Percentiles rank a stretch among this genome's conserved stretches.
Conservation (phyloP, 163 green algal species). For the Scenedesmus sp. region DNA sequence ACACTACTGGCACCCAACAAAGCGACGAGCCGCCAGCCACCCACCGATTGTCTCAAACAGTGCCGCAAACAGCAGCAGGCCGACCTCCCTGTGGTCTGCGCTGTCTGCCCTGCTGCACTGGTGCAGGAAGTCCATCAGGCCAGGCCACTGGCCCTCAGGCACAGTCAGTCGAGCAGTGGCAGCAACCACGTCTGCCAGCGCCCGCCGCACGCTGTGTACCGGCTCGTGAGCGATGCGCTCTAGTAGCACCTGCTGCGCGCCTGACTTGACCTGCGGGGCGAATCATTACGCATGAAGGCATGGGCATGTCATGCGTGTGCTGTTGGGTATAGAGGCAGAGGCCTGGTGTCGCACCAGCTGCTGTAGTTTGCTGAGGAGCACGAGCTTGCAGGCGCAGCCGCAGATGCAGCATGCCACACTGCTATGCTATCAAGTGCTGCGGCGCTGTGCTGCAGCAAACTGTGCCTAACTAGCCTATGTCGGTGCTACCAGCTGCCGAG, state of each 20-base stretch:
- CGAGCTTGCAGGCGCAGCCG: too few species aligned
- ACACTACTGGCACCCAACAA: not conserved
- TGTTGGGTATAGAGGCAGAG: too few species aligned
- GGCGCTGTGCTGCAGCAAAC: too few species aligned
- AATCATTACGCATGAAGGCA: not conserved
- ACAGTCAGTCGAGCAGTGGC: conserved; percentile 72
- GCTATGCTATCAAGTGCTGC: too few species aligned
- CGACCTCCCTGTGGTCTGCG: conserved; percentile 76
- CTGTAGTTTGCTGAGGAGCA: too few species aligned
- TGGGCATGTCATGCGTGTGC: too few species aligned
- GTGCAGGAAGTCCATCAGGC: conserved; percentile 76
- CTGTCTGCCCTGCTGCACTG: conserved; percentile 63
- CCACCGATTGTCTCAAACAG: conserved; percentile 79
- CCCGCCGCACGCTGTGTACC: conserved; percentile 62
- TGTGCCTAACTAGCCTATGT: too few species aligned
- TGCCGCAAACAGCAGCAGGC: conserved; percentile 74
- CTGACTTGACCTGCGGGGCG: conserved; percentile 50
- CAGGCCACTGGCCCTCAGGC: conserved; percentile 65
- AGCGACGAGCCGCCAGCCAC: not conserved
- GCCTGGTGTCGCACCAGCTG: too few species aligned
- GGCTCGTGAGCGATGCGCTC: conserved; percentile 69
- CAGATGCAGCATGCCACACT: too few species aligned
- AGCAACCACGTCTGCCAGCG: conserved; percentile 67
- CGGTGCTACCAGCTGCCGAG: too few species aligned
- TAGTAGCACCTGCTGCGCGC: conserved; percentile 65